A percentile compares a stretch with the other conserved stretches of the same genome.
phyloP scores from a whole-genome alignment of 192 early-diverging fungal genomes.

The Phlyctochytrium arcticum region DNA sequence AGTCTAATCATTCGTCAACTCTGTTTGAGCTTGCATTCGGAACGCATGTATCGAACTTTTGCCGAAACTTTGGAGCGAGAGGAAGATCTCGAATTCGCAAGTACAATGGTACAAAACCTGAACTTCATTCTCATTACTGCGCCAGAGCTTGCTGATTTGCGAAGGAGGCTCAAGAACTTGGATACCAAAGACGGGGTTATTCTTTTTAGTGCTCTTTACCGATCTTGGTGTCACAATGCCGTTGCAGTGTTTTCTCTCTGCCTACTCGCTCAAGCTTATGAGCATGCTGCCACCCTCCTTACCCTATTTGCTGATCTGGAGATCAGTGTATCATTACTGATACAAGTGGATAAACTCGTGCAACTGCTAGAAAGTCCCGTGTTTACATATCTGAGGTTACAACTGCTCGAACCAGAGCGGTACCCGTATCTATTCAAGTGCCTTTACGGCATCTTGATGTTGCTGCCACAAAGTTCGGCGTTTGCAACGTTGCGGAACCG shows the following conservation, averaged over 20 bases:
- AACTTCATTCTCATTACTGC: constrained; percentile 96
- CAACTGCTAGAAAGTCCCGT: constrained; percentile 97
- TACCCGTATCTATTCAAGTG: constrained; percentile 89
- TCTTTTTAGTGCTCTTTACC: constrained; percentile 83
- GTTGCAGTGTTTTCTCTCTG: constrained; percentile 92
- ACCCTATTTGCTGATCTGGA: constrained; percentile 86
- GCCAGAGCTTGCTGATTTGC: constrained; percentile 79
- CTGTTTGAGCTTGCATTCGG: constrained; percentile 84
- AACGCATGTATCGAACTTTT: constrained; percentile 84
- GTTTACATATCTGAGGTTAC: constrained; percentile 91
- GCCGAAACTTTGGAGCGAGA: constrained; percentile 83
- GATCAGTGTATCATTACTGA: constrained; percentile 88
- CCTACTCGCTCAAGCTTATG: constrained; percentile 95
- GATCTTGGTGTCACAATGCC: constrained; percentile 96
- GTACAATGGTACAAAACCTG: constrained; percentile 96
- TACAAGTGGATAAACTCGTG: constrained; percentile 97
- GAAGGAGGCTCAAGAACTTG: constrained; percentile 74
- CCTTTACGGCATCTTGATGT: constrained; percentile 94
- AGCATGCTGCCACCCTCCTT: constrained; percentile 78
- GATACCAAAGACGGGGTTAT: constrained; percentile 46
- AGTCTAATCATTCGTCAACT: constrained; percentile 91
- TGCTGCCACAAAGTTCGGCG: constrained; percentile 93
- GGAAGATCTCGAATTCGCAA: constrained; percentile 91
- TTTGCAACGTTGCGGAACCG: constrained; percentile 94
- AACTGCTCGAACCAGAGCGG: constrained; percentile 86